phyloP scores from a whole-genome alignment of 768 basidiomycete genomes.

The Rickenella mellea region DNA sequence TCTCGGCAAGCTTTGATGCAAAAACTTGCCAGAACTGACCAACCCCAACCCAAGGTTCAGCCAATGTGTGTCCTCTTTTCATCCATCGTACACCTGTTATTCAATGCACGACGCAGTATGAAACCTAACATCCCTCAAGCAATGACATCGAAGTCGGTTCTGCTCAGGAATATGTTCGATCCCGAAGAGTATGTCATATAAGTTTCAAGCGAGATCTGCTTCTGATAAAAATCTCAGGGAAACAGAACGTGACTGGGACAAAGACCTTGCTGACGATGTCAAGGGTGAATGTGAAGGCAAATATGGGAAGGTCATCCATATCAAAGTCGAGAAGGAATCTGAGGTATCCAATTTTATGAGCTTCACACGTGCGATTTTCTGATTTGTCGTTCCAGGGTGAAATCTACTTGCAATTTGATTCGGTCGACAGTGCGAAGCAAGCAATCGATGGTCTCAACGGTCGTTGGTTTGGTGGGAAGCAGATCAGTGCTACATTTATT shows the following conservation, averaged over 20 bases:
- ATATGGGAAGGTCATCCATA: conserved; percentile 78
- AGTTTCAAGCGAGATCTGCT: conserved; percentile 89
- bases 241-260: conserved; percentile 94
- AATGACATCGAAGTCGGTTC: conserved; percentile 82
- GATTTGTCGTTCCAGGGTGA: conserved; percentile 57
- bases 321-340: conserved; percentile 91
- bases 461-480: conserved; percentile 93
- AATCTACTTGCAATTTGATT: conserved; percentile 89
- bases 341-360: conserved; percentile 44
- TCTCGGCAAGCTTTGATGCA: conserved; percentile 99
- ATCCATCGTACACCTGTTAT: conserved; percentile 9
- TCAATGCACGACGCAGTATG: conserved; percentile 30
- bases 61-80: conserved; percentile 45
- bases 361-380: not conserved
- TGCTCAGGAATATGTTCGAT: conserved; percentile 93
- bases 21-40: conserved; percentile 95
- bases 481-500: conserved; percentile 80
- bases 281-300: conserved; percentile 88
- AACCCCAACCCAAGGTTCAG: conserved; percentile 43
- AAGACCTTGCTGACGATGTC: conserved; percentile 92
- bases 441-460: conserved; percentile 89
- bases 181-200: conserved; percentile 75
- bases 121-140: conserved; percentile 75
- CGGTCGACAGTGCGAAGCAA: conserved; percentile 69
- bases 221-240: conserved; percentile 49